Conservation (phyloP, 1,284 basidiomycete genomes). For the Boletus sp. region DNA sequence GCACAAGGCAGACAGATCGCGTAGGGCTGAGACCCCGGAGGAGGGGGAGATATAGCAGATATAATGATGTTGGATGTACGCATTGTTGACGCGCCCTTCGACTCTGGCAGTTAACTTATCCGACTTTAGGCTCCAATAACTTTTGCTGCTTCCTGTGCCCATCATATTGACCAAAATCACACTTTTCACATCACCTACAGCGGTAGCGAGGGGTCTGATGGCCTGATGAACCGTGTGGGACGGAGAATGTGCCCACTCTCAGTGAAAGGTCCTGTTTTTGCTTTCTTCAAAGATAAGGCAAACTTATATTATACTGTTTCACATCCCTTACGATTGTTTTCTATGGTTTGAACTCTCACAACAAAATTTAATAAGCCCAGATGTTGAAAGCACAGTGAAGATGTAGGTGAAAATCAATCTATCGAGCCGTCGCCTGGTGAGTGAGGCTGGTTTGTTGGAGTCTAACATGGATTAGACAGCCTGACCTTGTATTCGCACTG, state of each 20-base stretch:
- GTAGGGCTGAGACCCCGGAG: slow-evolving; percentile 65
- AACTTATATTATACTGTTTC: slow-evolving; percentile 4
- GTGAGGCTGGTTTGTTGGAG: not conserved
- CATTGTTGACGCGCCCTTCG: not conserved
- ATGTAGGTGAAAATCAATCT: not conserved
- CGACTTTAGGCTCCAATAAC: not conserved
- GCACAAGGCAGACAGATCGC: slow-evolving; percentile 37
- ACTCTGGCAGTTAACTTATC: slow-evolving; percentile 1
- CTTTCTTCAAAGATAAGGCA: slow-evolving; percentile 7
- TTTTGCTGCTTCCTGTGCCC: not conserved
- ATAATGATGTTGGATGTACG: slow-evolving; percentile 32
- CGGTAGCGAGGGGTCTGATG: not conserved
- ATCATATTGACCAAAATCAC: not conserved
- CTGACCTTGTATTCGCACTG: not conserved
- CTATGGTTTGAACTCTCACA: slow-evolving; percentile 1
- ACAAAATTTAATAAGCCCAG: not conserved
- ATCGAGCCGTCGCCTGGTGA: slow-evolving; percentile 1
- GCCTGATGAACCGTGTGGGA: not conserved
- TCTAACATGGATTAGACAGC: slow-evolving; percentile 1
- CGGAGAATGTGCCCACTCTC: not conserved
- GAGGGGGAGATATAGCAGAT: slow-evolving; percentile 82
- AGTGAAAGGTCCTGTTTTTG: not conserved
- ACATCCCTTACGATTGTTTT: not conserved
- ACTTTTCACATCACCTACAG: slow-evolving; percentile 3
- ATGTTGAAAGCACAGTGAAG: not conserved